Percentiles rank a stretch among this genome's conserved stretches.
These are phyloP conservation scores for Helicocarpus griseus DNA, from an alignment of 2,329 filamentous ascomycete species.

Conservation along the genomic window DNA sequence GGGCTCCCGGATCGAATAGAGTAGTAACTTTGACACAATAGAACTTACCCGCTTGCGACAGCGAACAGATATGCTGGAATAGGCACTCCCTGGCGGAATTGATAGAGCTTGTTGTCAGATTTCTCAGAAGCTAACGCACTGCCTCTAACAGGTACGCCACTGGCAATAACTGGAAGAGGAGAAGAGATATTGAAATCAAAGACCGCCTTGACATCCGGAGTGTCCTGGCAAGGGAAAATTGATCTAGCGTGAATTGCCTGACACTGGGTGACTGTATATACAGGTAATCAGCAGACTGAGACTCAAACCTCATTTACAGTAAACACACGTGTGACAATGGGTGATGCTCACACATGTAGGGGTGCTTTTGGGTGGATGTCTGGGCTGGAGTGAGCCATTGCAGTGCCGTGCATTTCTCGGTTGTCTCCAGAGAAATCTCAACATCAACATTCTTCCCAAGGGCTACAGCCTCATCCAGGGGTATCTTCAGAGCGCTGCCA, in stretches of 20 bases:
- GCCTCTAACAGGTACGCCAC: conserved; percentile 57
- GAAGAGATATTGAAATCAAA: conserved; percentile 83
- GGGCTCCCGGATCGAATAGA: too few species aligned
- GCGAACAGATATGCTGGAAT: conserved; percentile 94
- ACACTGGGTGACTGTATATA: conserved; percentile 64
- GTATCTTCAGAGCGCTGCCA: conserved; percentile 39
- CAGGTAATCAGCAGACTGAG: conserved; percentile 2
- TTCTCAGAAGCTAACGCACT: conserved; percentile 44
- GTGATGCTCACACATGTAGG: conserved; percentile 64
- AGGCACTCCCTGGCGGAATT: conserved; percentile 80
- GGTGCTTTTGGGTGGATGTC: conserved; percentile 89
- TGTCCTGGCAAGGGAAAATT: conserved; percentile 94
- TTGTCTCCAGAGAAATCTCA: conserved; percentile 66
- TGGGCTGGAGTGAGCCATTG: conserved; percentile 93
- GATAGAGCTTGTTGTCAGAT: conserved; percentile 55
- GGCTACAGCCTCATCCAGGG: conserved; percentile 38
- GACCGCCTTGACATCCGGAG: conserved; percentile 93
- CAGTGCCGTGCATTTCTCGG: conserved; percentile 77
- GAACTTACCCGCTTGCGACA: conserved; percentile 53
- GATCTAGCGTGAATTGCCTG: conserved; percentile 93
- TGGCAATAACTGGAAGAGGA: conserved; percentile 80
- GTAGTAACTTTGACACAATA: neutral
- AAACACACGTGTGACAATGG: neutral
- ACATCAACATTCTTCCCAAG: conserved; percentile 40
- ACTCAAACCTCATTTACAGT: neutral